Percentiles rank a stretch among this genome's conserved stretches.
These are phyloP conservation scores for Ophidiomyces ophidiicola DNA, from an alignment of 2,329 filamentous ascomycete genomes.

Conservation along the genomic window DNA sequence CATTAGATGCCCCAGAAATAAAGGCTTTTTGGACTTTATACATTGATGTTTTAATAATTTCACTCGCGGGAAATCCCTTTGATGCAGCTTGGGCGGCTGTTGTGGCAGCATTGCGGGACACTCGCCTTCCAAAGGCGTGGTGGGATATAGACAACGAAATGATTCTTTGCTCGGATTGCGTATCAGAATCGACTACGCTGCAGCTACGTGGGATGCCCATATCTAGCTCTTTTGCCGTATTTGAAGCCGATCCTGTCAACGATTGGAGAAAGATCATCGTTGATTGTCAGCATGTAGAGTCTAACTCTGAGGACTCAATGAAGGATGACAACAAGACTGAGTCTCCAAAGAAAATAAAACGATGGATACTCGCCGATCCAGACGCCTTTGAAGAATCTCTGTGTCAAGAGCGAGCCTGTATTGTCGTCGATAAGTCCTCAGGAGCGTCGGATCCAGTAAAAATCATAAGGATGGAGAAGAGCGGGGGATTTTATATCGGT, in stretches of 20 bases:
- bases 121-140: conserved; percentile 61
- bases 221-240: conserved; percentile 65
- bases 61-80: conserved; percentile 80
- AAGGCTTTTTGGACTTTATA: conserved; percentile 93
- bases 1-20: conserved; percentile 37
- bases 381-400: conserved; percentile 81
- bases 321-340: conserved; percentile 11
- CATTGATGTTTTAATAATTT: conserved; percentile 89
- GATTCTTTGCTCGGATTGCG: conserved; percentile 58
- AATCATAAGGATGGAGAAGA: conserved; percentile 67
- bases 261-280: conserved; percentile 30
- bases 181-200: conserved; percentile 45
- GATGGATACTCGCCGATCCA: conserved; percentile 74
- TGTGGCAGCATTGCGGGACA: conserved; percentile 66
- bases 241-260: conserved; percentile 45
- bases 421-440: conserved; percentile 55
- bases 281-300: conserved; percentile 28
- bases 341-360: conserved; percentile 34
- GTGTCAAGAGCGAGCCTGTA: conserved; percentile 68
- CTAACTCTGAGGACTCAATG: conserved; percentile 35
- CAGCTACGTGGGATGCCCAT: conserved; percentile 56
- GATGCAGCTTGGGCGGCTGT: conserved; percentile 82
- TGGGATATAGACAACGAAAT: conserved; percentile 75
- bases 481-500: conserved; percentile 61
- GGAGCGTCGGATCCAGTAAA: conserved; percentile 39